These are phyloP conservation scores for Colletotrichum aenigma DNA, from an alignment of 2,329 filamentous ascomycete species.

Conservation along the genomic window DNA sequence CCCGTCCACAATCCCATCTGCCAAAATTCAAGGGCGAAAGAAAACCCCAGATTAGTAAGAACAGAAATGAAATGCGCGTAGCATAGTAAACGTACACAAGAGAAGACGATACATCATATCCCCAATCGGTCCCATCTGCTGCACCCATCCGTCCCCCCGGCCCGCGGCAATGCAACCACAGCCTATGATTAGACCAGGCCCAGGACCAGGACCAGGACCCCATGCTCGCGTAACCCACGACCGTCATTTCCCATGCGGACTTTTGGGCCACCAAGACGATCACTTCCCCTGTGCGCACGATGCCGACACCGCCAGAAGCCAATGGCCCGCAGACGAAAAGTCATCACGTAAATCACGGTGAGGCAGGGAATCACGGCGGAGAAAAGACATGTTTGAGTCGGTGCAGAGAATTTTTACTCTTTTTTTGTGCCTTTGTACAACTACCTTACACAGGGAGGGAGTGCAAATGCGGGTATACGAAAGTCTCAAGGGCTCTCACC, in stretches of 20 bases:
- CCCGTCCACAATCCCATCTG: neutral
- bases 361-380: neutral
- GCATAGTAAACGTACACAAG: too few relatives aligned
- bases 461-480: conserved; percentile 7
- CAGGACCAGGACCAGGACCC: neutral
- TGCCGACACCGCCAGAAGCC: neutral
- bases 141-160: neutral
- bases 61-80: too few relatives aligned
- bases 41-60: too few relatives aligned
- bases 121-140: neutral
- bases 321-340: neutral
- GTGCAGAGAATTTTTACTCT: conserved; percentile 34
- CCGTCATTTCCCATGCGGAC: conserved; percentile 2
- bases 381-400: neutral
- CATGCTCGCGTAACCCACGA: neutral
- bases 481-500: conserved; percentile 1
- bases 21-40: neutral
- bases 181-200: neutral
- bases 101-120: neutral
- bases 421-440: conserved; percentile 43
- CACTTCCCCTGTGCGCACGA: neutral
- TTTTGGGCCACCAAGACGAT: neutral
- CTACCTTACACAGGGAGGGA: conserved; percentile 39
- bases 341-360: neutral
- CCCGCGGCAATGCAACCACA: neutral